Evolutionary conservation across 2,329 filamentous ascomycete species (phyloP).

Genomic region (Blastomyces parvus): DNA sequence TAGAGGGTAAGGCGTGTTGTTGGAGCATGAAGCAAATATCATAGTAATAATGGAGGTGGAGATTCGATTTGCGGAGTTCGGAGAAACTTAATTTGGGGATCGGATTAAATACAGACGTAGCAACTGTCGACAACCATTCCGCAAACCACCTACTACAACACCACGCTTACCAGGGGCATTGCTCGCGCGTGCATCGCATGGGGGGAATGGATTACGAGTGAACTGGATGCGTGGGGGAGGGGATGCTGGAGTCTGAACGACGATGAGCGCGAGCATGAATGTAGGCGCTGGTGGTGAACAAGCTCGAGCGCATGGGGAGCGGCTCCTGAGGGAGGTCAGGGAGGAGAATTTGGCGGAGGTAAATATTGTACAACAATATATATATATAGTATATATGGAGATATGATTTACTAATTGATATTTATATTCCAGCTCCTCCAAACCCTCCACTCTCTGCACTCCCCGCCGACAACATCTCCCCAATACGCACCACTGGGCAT

Average conservation of each 20-base stretch:
- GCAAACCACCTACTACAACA: not conserved
- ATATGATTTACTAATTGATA: not conserved
- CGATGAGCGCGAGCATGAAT: not conserved
- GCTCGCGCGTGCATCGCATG: not conserved
- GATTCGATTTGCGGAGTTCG: not conserved
- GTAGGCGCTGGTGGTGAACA: not conserved
- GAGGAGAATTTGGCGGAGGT: conserved; percentile 45
- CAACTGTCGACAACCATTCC: no score
- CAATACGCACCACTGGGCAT: conserved; percentile 32
- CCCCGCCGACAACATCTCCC: conserved; percentile 13
- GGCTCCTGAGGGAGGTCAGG: conserved; percentile 43
- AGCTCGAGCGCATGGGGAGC: conserved; percentile 32
- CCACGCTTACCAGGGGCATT: not conserved
- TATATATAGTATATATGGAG: conserved; percentile 1
- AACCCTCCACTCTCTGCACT: conserved; percentile 23
- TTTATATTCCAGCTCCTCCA: conserved; percentile 29
- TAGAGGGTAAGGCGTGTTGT: not conserved
- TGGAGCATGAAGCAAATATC: not conserved
- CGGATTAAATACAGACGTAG: no score
- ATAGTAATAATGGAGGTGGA: no score
- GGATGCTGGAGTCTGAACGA: not conserved
- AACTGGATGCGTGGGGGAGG: not conserved
- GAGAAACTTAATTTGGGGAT: not conserved
- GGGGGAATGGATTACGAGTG: not conserved
- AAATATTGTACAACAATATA: conserved; percentile 15